phyloP scores from a whole-genome alignment of 73 alveolate species.

The Stentor coeruleus region DNA sequence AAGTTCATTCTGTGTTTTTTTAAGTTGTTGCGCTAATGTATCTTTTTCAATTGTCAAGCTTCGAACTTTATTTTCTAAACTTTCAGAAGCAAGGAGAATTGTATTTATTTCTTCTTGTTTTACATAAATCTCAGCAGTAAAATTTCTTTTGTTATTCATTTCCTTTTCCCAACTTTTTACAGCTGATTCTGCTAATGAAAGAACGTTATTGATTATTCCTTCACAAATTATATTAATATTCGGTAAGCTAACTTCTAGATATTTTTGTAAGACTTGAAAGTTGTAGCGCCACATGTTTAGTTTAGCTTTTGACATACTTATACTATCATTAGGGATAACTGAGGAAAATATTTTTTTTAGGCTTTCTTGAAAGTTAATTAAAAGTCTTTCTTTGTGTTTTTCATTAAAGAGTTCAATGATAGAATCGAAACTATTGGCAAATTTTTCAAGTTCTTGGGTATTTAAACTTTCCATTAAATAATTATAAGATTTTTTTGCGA shows the following conservation, averaged over 20 bases:
- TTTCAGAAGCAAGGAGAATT: slow-evolving; percentile 20
- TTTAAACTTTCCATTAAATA: neutral
- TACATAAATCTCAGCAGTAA: neutral
- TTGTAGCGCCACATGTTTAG: neutral
- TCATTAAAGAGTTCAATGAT: neutral
- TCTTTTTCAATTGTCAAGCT: slow-evolving; percentile 19
- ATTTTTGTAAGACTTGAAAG: neutral
- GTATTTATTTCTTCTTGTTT: neutral
- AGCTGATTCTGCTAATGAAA: neutral
- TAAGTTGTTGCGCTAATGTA: slow-evolving; percentile 27
- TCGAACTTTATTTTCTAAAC: neutral
- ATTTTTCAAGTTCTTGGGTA: neutral
- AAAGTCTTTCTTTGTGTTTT: neutral
- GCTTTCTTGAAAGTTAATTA: neutral
- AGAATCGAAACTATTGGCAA: neutral
- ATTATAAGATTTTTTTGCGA: too few relatives aligned
- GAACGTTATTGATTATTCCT: neutral
- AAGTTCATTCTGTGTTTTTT: slow-evolving; percentile 39
- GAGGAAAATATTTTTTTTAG: neutral
- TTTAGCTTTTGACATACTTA: neutral
- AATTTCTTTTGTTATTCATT: too few relatives aligned
- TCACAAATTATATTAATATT: neutral
- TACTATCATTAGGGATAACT: neutral
- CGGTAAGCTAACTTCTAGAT: neutral
- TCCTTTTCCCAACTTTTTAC: neutral